A percentile compares a stretch with the other conserved stretches of the same genome.
Evolutionary conservation across 441 rosid genomes (phyloP).

Genomic region (Populus trichocarpa): DNA sequence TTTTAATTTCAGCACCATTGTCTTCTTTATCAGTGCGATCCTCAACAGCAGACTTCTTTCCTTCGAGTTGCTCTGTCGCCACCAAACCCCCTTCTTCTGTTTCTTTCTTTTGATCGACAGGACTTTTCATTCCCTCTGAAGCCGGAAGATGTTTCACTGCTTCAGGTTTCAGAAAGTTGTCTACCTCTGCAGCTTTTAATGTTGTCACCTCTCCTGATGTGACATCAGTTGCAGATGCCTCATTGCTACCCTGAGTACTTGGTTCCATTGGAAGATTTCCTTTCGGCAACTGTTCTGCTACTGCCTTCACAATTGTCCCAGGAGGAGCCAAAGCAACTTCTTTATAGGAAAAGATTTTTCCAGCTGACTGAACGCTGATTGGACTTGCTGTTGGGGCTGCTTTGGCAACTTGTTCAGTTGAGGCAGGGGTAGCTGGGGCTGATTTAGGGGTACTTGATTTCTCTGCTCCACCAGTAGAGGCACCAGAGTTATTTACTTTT

Average conservation of each 20-base stretch:
- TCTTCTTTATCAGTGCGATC: slow-evolving; percentile 26
- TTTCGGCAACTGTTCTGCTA: slow-evolving; percentile 69
- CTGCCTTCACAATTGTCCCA: slow-evolving; percentile 91
- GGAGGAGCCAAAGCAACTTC: slow-evolving; percentile 99
- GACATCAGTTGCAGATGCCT: slow-evolving; percentile 31
- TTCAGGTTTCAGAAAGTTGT: slow-evolving; percentile 30
- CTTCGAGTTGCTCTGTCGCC: slow-evolving; percentile 26
- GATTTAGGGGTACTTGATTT: slow-evolving; percentile 49
- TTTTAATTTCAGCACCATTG: slow-evolving; percentile 27
- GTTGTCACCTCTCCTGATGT: slow-evolving; percentile 21
- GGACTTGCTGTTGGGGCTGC: slow-evolving; percentile 44
- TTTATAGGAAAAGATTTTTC: slow-evolving; percentile 94
- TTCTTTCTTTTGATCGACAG: slow-evolving; percentile 32
- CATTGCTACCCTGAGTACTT: slow-evolving; percentile 32
- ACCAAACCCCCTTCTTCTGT: slow-evolving; percentile 21
- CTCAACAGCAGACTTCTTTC: slow-evolving; percentile 20
- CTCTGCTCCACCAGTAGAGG: slow-evolving; percentile 44
- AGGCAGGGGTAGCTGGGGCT: slow-evolving; percentile 49
- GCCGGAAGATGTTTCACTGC: slow-evolving; percentile 29
- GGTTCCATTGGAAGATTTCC: slow-evolving; percentile 36
- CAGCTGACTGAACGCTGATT: slow-evolving; percentile 69
- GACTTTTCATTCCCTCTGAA: slow-evolving; percentile 34
- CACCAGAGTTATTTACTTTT: slow-evolving; percentile 39
- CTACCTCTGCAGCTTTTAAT: slow-evolving; percentile 32
- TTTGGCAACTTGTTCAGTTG: slow-evolving; percentile 55